Base-by-base conservation (phyloP, 2,329 filamentous ascomycete species). In the Ophiocordyceps camponoti-leonardi region DNA sequence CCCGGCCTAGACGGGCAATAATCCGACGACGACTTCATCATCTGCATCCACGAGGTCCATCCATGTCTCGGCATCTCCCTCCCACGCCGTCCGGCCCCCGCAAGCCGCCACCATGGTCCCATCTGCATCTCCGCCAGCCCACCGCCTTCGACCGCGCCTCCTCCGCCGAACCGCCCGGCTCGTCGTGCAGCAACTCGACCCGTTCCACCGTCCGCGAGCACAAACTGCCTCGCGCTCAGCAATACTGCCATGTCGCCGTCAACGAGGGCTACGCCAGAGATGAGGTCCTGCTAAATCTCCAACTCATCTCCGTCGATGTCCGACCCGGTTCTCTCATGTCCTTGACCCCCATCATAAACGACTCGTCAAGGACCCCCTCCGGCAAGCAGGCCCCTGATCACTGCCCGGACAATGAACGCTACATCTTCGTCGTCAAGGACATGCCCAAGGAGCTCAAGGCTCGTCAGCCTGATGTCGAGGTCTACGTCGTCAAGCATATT, bases 181-280 rank as follows among this genome's bases (percentile, higher is more conserved):
- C 72, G 4, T 67, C 68, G 2, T 67, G 69, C 47, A 73, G 69
- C 45, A 56, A 60, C 16, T 74, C 71, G 23, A 71, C 69, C 51
- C 66, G 64, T 50, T 73, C 72, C 16, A 73, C 73, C 10, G 55
- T 61, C 37, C 59, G 53, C 40, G 61, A 63, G 30, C 56, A 59
- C 44, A 58, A 55, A 49, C 52, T 57, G 37, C 60, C 58, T 42
- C 45, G 42, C 26, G 6, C 61, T 18, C 70, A 75, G 52, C 65
- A 70, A 28, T 63, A 64, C 50, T 77, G 72, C 52, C 71, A 64
- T 41, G 67, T 78, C 46, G 69, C 69, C 10, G 69, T 79, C 52
- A 83, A 88, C 58, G 85, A 93, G 52, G 77, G 74, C 40, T 82
- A 87, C 54, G 79, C 81, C 10, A 75, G 73, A 47, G 84, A 93